Evolutionary conservation across 1,284 basidiomycete genomes (phyloP), one percentile per base, ranked within the genome.

Genomic region (Fomitopsis betulina): DNA sequence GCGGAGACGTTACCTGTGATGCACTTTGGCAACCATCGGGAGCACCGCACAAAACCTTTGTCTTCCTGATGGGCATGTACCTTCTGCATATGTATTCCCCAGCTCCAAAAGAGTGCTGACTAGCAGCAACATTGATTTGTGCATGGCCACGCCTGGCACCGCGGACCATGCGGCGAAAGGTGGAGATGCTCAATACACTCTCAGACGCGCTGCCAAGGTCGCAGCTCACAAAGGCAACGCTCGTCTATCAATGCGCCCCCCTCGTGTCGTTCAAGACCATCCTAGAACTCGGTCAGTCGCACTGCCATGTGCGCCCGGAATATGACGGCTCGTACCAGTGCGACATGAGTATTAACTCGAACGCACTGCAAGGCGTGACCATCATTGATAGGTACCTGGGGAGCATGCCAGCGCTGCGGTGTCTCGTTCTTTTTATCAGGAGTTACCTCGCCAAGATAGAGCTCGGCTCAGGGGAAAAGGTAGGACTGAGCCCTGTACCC

Each of bases 381-480:
- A 76, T 86, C 47, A 79, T 92, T 54, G 83, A 82, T 58, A 71
- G 73, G 13, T 87, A 85, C 70, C 72, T 91, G 25, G 65, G 74
- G 38, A 73, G 75, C 27, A 75, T 88, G 69, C 89, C 89, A 0
- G 86, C 85, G 2, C 74, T 91, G 3, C 78, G 84, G 39, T 81
- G 83, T 33, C 77, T 93, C 40, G 76, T 89, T 1, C 71, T 93
- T 53, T 78, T 87, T n/a, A 70, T 90, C 64, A 94, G 94, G 71
- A 78, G 79, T 2, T 87, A 91, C 63, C 76, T 94, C 33, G 75
- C 77, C 21, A 83, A 87, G 62, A 73, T 85, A 54, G 77, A 77
- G 5, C 81, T 94, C 72, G 89, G 89, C 68, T 86, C 90, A 65
- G 87, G 92, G 3, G 85, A 83, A 51, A 81, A 80, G 6, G 82